Evolutionary conservation across 2,329 filamentous ascomycete species (phyloP), one percentile per base, ranked within the genome.

Genomic region (Sclerotinia minor): DNA sequence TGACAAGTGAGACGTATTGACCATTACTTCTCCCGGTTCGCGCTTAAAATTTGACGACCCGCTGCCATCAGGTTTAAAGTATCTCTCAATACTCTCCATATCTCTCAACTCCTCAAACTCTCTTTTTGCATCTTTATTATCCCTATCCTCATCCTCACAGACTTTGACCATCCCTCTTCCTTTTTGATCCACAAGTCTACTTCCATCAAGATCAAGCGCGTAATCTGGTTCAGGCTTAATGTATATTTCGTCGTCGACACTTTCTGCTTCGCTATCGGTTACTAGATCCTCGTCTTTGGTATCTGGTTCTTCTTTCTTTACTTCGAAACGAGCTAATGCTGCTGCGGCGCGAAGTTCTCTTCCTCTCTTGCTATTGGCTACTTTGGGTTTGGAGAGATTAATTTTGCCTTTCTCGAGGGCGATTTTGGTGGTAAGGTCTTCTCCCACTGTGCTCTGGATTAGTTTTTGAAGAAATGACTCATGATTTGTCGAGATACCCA

Each of bases 161-260:
- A 95, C 87, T 73, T 86, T 90, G 69, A 94, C 80, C 82, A 96
- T 83, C 17, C 85, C 84, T 26, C 84, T 82, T 0, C 90, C 92
- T 65, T 89, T 85, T 11, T 81, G 80, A 74, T 94, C 91, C 29
- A 89, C 78, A 57, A 94, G 80, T 69, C 81, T 83, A 64, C 81
- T 84, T 1, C 90, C 89, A 72, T 92, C 82, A 21, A 88, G 80
- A 77, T 92, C 89, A 15, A 88, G 72, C 0, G 86, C 87, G 66
- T 87, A 86, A 45, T 84, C 81, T 2, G 79, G 78, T 21, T 80
- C 78, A 4, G 76, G 73, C 11, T 79, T 81, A n/a, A 73, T 80
- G 67, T 71, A 80, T 70, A 67, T 76, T 69, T 83, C 81, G 44
- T 86, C 83, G 69, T 83, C 81, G 15, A 82, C 81, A 38, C 79